A percentile compares a stretch with the other conserved stretches of the same genome.
phyloP scores from a whole-genome alignment of 192 early-diverging fungal genomes.

The Umbelopsis ramanniana region DNA sequence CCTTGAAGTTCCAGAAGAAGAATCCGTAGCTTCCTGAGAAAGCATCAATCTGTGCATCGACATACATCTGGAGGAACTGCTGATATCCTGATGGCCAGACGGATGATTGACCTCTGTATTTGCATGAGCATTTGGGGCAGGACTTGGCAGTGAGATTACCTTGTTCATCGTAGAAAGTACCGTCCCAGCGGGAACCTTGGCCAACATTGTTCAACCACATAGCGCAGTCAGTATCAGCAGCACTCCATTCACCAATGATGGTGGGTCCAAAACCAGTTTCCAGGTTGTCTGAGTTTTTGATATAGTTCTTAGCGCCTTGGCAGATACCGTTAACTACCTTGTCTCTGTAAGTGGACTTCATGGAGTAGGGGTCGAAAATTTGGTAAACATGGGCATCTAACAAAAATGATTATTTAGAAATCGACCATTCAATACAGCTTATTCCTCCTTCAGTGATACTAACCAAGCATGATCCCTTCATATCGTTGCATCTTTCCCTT shows the following conservation, averaged over 20 bases:
- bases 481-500: constrained; percentile 29
- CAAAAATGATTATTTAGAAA: background rate
- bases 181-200: constrained; percentile 60
- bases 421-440: too few relatives aligned
- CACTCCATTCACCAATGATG: constrained; percentile 69
- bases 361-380: constrained; percentile 40
- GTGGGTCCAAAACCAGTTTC: constrained; percentile 54
- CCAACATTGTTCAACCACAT: constrained; percentile 67
- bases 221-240: constrained; percentile 69
- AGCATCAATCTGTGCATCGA: constrained; percentile 60
- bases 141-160: constrained; percentile 37
- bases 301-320: background rate
- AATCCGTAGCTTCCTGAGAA: constrained; percentile 57
- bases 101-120: constrained; percentile 44
- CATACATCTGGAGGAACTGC: constrained; percentile 46
- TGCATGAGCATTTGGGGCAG: constrained; percentile 59
- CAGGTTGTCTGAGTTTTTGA: constrained; percentile 2
- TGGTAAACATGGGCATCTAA: constrained; percentile 45
- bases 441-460: background rate
- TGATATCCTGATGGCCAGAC: constrained; percentile 45
- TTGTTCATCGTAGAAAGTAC: constrained; percentile 35
- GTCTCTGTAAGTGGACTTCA: constrained; percentile 20
- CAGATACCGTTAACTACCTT: constrained; percentile 18
- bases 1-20: constrained; percentile 67
- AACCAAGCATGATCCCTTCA: constrained; percentile 44